Percentiles rank a stretch among this genome's conserved stretches.
phyloP scores from a whole-genome alignment of 768 basidiomycete species.

The Boletus vermiculosoides region DNA sequence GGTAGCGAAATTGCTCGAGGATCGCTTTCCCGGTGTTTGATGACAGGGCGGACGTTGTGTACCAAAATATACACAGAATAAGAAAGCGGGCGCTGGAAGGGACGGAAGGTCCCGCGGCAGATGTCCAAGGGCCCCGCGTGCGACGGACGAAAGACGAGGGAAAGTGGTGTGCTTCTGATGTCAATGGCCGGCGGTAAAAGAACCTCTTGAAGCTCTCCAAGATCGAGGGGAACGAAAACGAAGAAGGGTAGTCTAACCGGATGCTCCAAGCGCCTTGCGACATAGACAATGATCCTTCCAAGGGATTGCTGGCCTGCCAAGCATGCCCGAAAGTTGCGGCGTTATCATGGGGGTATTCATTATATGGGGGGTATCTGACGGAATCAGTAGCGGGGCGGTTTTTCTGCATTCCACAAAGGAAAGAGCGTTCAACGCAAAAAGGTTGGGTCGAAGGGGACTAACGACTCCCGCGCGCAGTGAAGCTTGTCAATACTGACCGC shows the following conservation, averaged over 20 bases:
- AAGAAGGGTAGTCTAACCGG: constrained; percentile 3
- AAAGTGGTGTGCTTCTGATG: constrained; percentile 13
- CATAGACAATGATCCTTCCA: constrained; percentile 8
- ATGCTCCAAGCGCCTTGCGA: constrained; percentile 8
- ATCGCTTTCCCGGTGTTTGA: constrained; percentile 97
- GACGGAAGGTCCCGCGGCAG: constrained; percentile 16
- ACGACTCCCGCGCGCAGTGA: background rate
- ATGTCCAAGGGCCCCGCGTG: constrained; percentile 17
- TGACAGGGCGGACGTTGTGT: constrained; percentile 86
- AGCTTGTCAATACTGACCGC: background rate
- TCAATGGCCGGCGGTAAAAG: constrained; percentile 18
- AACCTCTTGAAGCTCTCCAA: constrained; percentile 16
- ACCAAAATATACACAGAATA: constrained; percentile 87
- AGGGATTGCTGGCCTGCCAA: constrained; percentile 27
- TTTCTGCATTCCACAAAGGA: constrained; percentile 25
- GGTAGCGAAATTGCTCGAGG: constrained; percentile 88
- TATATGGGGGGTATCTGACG: constrained; percentile 18
- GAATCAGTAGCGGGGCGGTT: constrained; percentile 4
- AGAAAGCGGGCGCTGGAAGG: constrained; percentile 55
- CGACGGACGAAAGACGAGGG: constrained; percentile 29
- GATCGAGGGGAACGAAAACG: constrained; percentile 12
- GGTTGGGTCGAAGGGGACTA: background rate
- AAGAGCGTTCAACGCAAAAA: background rate
- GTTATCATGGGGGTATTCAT: constrained; percentile 19
- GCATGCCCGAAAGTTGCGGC: constrained; percentile 11